Conservation (phyloP, 352 stramenopile genomes). For the Phytophthora pisi region DNA sequence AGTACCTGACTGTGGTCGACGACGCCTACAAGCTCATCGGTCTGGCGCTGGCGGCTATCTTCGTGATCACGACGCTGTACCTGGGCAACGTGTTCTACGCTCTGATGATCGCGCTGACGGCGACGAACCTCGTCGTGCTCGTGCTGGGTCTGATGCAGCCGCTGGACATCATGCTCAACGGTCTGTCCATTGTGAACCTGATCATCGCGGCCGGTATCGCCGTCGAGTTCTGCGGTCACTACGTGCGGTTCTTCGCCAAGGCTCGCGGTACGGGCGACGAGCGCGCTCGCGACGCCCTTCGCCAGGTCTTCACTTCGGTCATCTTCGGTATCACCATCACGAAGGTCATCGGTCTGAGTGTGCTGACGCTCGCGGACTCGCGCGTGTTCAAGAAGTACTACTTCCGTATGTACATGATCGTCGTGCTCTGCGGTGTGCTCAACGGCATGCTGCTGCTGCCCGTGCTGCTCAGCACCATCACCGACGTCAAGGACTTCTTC, state of each 20-base stretch:
- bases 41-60: constrained; percentile 51
- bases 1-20: constrained; percentile 63
- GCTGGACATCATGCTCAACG: constrained; percentile 76
- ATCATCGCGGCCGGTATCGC: constrained; percentile 82
- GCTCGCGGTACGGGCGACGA: constrained; percentile 41
- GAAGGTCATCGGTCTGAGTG: constrained; percentile 84
- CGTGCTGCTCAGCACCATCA: constrained; percentile 54
- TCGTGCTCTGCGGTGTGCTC: constrained; percentile 75
- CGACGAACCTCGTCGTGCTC: constrained; percentile 57
- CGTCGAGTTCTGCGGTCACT: constrained; percentile 87
- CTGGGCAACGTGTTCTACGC: constrained; percentile 52
- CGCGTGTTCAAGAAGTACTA: constrained; percentile 79
- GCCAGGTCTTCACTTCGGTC: constrained; percentile 69
- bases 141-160: constrained; percentile 66
- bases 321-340: constrained; percentile 90
- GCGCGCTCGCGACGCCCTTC: constrained; percentile 54
- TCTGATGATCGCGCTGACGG: constrained; percentile 49
- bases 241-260: constrained; percentile 73
- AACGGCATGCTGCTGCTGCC: constrained; percentile 70
- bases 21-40: constrained; percentile 63
- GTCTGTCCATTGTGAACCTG: constrained; percentile 86
- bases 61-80: constrained; percentile 59
- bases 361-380: constrained; percentile 83
- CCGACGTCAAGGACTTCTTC: constrained; percentile 48
- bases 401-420: constrained; percentile 84